These are phyloP conservation scores for Nothophaeocryptopus gaeumannii DNA, from an alignment of 2,329 filamentous ascomycete species.

Conservation along the genomic window DNA sequence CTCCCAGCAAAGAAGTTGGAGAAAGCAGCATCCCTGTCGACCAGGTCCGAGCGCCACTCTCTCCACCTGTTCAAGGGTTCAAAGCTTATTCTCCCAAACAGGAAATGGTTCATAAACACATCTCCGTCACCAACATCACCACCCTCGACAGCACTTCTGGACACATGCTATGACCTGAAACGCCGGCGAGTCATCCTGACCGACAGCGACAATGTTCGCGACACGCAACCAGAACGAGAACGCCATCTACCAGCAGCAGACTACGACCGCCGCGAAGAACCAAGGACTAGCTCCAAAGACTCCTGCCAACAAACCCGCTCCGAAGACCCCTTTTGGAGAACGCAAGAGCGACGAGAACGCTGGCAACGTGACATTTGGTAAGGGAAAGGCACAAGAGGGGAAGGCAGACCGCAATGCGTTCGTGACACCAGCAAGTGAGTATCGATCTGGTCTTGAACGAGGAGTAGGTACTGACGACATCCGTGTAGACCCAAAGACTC, in stretches of 20 bases:
- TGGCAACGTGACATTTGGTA: conserved; percentile 57
- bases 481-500: conserved; percentile 58
- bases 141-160: background rate
- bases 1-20: too few species aligned
- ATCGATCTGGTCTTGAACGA: background rate
- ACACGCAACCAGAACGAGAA: conserved; percentile 81
- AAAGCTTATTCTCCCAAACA: conserved; percentile 2
- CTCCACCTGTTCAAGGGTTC: conserved; percentile 5
- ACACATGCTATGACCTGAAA: background rate
- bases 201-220: conserved; percentile 63
- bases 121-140: background rate
- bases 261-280: conserved; percentile 68
- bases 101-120: background rate
- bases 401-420: conserved; percentile 65
- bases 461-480: conserved; percentile 3
- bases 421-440: conserved; percentile 74
- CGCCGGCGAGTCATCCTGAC: background rate
- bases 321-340: conserved; percentile 70
- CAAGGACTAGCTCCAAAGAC: conserved; percentile 72
- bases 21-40: too few species aligned
- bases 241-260: conserved; percentile 70
- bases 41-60: background rate
- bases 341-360: conserved; percentile 83
- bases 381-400: conserved; percentile 52
- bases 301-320: conserved; percentile 64